A percentile compares a stretch with the other conserved stretches of the same genome.
Evolutionary conservation across 495 filamentous ascomycete species (phyloP).

Genomic region (Venustampulla echinocandica): DNA sequence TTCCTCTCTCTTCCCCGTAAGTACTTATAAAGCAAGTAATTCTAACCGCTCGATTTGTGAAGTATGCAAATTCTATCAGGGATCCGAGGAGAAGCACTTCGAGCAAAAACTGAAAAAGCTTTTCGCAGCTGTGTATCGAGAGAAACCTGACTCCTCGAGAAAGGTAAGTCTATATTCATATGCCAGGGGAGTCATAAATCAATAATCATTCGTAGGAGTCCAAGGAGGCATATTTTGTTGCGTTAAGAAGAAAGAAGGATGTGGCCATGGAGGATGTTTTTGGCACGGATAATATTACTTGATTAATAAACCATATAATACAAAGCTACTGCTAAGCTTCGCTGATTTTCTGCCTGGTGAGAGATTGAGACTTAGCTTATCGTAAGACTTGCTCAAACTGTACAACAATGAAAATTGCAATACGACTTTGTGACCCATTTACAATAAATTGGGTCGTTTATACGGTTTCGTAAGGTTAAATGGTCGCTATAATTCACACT

Average conservation of each 20-base stretch:
- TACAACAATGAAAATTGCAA: no score
- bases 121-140: slow-evolving; percentile 69
- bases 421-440: no score
- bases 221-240: slow-evolving; percentile 80
- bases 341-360: no score
- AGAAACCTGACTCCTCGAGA: slow-evolving; percentile 86
- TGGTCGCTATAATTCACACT: no score
- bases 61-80: slow-evolving; percentile 96
- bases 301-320: not conserved
- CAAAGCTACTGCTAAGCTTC: no score
- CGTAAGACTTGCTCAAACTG: no score
- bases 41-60: not conserved
- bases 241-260: slow-evolving; percentile 47
- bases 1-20: not conserved
- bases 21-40: not conserved
- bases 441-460: no score
- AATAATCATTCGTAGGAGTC: slow-evolving; percentile 58
- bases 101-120: slow-evolving; percentile 62
- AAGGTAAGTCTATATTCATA: slow-evolving; percentile 46
- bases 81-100: slow-evolving; percentile 69
- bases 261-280: slow-evolving; percentile 20
- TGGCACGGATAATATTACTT: slow-evolving; percentile 2
- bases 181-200: not conserved
- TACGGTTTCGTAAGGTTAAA: no score
- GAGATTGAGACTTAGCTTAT: no score